Percentiles rank a stretch among this genome's conserved stretches.
These are phyloP conservation scores for Solanum dulcamara DNA, from an alignment of 257 asterid species.

Conservation along the genomic window DNA sequence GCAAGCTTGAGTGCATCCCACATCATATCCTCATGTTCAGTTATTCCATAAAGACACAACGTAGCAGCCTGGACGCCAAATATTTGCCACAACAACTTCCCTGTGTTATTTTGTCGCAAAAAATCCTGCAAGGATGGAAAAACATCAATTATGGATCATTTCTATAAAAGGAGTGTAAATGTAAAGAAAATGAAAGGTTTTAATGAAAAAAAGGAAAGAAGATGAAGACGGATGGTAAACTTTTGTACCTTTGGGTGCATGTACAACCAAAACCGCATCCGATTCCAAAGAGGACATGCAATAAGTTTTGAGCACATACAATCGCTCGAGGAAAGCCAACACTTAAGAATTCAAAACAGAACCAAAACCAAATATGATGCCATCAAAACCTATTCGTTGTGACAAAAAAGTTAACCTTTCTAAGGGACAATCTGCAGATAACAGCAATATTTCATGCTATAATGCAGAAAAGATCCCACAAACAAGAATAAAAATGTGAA, in stretches of 20 bases:
- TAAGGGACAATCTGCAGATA: not conserved
- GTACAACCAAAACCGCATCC: slow-evolving; percentile 71
- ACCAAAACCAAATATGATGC: not conserved
- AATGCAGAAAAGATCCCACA: not conserved
- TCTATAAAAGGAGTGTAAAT: not conserved
- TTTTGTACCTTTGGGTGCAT: slow-evolving; percentile 91
- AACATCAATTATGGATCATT: not conserved
- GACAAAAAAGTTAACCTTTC: not conserved
- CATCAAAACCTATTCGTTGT: not conserved
- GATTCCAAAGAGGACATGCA: slow-evolving; percentile 43
- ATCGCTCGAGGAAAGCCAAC: slow-evolving; percentile 83
- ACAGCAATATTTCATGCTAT: not conserved
- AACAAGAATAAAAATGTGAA: slow-evolving; percentile 3
- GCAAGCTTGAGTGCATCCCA: slow-evolving; percentile 65
- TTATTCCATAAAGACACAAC: slow-evolving; percentile 75
- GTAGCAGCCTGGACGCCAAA: slow-evolving; percentile 66
- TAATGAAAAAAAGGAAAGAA: not conserved
- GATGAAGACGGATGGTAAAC: not conserved
- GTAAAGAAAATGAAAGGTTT: not conserved
- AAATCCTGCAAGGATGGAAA: slow-evolving; percentile 52
- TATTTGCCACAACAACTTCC: slow-evolving; percentile 89
- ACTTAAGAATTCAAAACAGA: slow-evolving; percentile 26
- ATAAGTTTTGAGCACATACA: slow-evolving; percentile 71
- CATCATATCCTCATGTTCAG: slow-evolving; percentile 87
- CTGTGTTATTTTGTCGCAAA: slow-evolving; percentile 89